Evolutionary conservation across 2,329 filamentous ascomycete species (phyloP).

Genomic region (Fusarium tupiense): DNA sequence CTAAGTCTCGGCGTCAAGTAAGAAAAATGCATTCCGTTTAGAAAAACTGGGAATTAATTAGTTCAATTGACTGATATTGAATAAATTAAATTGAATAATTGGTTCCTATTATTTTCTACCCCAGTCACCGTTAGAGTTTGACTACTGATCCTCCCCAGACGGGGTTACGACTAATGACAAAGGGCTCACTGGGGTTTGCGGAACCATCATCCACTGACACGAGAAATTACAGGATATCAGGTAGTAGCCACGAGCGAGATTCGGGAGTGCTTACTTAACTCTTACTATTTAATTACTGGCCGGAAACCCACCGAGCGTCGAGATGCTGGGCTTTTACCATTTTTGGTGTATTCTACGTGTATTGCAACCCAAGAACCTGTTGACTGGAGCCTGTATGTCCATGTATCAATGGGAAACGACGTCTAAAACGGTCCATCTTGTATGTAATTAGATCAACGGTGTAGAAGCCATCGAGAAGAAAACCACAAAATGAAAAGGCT

Average conservation of each 20-base stretch:
- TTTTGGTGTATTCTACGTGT: neutral
- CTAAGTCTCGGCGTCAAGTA: neutral
- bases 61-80: neutral
- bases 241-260: slow-evolving; percentile 16
- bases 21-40: slow-evolving; percentile 13
- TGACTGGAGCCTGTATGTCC: neutral
- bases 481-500: neutral
- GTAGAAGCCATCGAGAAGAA: neutral
- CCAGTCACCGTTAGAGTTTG: slow-evolving; percentile 4
- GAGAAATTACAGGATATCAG: slow-evolving; percentile 9
- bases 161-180: neutral
- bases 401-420: neutral
- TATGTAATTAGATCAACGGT: slow-evolving; percentile 6
- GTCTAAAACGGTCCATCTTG: slow-evolving; percentile 3
- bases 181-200: slow-evolving; percentile 1
- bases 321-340: neutral
- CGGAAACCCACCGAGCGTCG: neutral
- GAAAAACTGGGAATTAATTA: neutral
- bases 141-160: slow-evolving; percentile 14
- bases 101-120: neutral
- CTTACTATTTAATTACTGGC: neutral
- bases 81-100: slow-evolving; percentile 5
- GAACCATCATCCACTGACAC: slow-evolving; percentile 1
- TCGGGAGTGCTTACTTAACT: slow-evolving; percentile 20
- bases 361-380: neutral